phyloP scores from a whole-genome alignment of 192 early-diverging fungal genomes.

The Pecoramyces ruminantium region DNA sequence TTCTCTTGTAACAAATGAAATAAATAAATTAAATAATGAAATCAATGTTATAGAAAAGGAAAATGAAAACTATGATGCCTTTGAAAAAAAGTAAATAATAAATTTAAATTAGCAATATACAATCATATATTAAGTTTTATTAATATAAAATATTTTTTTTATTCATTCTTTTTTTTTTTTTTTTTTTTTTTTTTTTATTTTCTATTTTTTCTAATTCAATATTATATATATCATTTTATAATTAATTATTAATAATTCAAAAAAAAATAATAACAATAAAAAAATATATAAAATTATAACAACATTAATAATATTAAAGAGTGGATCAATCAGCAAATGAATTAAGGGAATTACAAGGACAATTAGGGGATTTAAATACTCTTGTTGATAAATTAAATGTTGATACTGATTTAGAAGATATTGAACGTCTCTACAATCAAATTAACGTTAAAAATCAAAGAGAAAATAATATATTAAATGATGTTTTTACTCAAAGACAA shows the following conservation, averaged over 20 bases:
- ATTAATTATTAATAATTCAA: too few relatives aligned
- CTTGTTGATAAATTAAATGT: slow-evolving; percentile 37
- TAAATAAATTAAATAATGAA: slow-evolving; percentile 21
- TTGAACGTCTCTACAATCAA: slow-evolving; percentile 25
- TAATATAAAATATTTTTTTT: too few relatives aligned
- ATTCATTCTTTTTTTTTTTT: too few relatives aligned
- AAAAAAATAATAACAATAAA: background rate
- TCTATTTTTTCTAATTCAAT: too few relatives aligned
- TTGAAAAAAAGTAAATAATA: slow-evolving; percentile 29
- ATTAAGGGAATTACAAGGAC: slow-evolving; percentile 32
- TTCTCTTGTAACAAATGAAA: slow-evolving; percentile 18
- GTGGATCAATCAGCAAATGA: slow-evolving; percentile 25
- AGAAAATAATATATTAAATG: slow-evolving; percentile 19
- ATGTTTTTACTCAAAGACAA: slow-evolving; percentile 26
- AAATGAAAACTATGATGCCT: slow-evolving; percentile 21
- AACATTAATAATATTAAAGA: slow-evolving; percentile 4
- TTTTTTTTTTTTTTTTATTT: too few relatives aligned
- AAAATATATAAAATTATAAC: background rate
- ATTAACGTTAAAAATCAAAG: slow-evolving; percentile 25
- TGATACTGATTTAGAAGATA: slow-evolving; percentile 34
- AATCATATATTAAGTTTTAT: too few relatives aligned
- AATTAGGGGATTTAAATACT: slow-evolving; percentile 33
- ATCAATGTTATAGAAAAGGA: slow-evolving; percentile 22
- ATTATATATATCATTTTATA: too few relatives aligned
- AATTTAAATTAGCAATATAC: background rate